Evolutionary conservation across 1,139 yeast species (phyloP).

Genomic region (Meyerozyma sp.): DNA sequence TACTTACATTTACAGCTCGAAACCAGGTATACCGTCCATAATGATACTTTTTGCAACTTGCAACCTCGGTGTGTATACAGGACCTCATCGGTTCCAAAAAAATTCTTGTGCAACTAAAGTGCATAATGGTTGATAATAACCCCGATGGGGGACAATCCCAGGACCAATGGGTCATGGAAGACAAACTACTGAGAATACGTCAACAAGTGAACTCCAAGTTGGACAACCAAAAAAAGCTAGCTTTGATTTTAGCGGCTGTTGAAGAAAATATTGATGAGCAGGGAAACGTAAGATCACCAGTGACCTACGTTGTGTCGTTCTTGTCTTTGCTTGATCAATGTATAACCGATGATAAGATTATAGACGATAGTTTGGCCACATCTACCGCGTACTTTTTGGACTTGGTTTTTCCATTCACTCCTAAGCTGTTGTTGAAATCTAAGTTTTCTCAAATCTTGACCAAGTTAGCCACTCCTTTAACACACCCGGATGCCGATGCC

Average conservation of each 20-base stretch:
- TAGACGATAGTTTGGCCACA: slow-evolving; percentile 61
- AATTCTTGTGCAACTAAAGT: background rate
- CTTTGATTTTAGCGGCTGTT: slow-evolving; percentile 76
- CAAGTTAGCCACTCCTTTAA: slow-evolving; percentile 75
- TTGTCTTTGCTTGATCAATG: slow-evolving; percentile 77
- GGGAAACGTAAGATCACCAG: slow-evolving; percentile 52
- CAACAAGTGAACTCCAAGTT: slow-evolving; percentile 67
- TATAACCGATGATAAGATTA: slow-evolving; percentile 46
- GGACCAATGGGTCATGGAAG: slow-evolving; percentile 53
- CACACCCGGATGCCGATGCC: slow-evolving; percentile 70
- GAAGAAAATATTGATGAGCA: slow-evolving; percentile 83
- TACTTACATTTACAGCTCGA: background rate
- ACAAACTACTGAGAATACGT: slow-evolving; percentile 64
- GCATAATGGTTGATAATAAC: slow-evolving; percentile 25
- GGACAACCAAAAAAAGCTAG: slow-evolving; percentile 73
- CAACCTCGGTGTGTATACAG: background rate
- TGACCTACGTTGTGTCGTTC: slow-evolving; percentile 81
- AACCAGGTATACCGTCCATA: no score
- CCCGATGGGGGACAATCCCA: slow-evolving; percentile 40
- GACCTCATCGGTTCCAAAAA: background rate
- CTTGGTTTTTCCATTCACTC: slow-evolving; percentile 69
- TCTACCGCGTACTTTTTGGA: slow-evolving; percentile 81
- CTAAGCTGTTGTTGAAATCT: slow-evolving; percentile 59
- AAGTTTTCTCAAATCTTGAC: slow-evolving; percentile 75
- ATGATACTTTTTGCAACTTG: background rate